phyloP scores from a whole-genome alignment of 169 alveolate genomes.

The Theileria orientalis region DNA sequence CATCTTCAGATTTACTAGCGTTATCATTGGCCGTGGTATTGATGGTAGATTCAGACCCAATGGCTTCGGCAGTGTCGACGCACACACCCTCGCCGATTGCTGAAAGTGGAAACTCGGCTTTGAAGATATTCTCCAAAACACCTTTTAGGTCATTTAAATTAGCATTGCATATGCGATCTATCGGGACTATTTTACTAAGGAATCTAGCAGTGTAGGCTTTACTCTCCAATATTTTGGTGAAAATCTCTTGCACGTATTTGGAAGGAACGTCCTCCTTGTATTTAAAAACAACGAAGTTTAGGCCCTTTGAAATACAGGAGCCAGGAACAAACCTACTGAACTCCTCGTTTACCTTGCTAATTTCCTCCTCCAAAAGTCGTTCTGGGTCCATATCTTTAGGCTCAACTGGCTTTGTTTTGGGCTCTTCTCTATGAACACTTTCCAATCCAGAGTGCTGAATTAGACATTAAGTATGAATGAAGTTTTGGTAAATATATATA shows the following conservation, averaged over 20 bases:
- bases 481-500: neutral
- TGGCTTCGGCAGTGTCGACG: neutral
- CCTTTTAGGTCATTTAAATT: conserved; percentile 39
- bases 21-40: neutral
- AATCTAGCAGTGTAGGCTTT: conserved; percentile 52
- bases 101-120: conserved; percentile 38
- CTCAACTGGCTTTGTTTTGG: neutral
- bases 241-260: conserved; percentile 64
- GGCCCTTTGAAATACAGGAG: conserved; percentile 64
- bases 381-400: conserved; percentile 38
- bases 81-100: neutral
- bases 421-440: neutral
- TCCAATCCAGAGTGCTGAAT: conserved; percentile 37
- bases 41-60: conserved; percentile 3
- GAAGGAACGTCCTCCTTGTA: conserved; percentile 65
- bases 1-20: conserved; percentile 1
- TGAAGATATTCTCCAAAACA: conserved; percentile 27
- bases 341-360: conserved; percentile 41
- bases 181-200: conserved; percentile 69
- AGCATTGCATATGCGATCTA: conserved; percentile 71
- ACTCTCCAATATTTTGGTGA: conserved; percentile 11
- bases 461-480: neutral
- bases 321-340: conserved; percentile 72
- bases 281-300: conserved; percentile 66
- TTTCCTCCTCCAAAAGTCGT: conserved; percentile 56